phyloP scores from a whole-genome alignment of 2,329 filamentous ascomycete species.

The Aspergillus sp. region DNA sequence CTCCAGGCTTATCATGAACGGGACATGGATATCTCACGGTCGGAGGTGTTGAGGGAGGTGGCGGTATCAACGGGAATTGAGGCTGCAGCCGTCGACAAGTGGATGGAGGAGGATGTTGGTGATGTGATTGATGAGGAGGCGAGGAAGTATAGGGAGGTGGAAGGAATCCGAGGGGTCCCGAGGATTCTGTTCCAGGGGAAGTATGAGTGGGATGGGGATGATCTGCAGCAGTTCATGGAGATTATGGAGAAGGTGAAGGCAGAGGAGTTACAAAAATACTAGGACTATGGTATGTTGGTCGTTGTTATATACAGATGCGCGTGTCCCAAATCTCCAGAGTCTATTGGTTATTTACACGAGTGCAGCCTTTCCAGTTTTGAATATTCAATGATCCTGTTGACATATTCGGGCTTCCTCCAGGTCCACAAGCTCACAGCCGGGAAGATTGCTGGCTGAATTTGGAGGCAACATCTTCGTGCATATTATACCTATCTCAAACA shows the following conservation, averaged over 20 bases:
- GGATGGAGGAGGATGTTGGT: no score
- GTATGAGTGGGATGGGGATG: background rate
- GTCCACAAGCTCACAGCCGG: background rate
- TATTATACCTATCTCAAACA: conserved; percentile 49
- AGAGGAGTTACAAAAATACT: no score
- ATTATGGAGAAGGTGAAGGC: background rate
- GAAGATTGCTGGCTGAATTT: background rate
- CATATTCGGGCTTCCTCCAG: no score
- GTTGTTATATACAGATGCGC: no score
- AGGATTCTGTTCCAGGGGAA: background rate
- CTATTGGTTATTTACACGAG: no score
- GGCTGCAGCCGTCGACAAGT: no score
- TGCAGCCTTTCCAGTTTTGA: no score
- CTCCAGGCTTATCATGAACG: conserved; percentile 29
- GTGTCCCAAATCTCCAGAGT: no score
- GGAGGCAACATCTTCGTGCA: conserved; percentile 52
- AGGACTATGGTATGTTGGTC: no score
- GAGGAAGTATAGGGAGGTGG: background rate
- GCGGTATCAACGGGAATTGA: no score
- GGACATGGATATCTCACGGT: conserved; percentile 33
- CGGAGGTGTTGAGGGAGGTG: background rate
- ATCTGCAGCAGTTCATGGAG: background rate
- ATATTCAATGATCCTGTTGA: no score
- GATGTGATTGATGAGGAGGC: no score
- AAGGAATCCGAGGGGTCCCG: conserved; percentile 10